phyloP scores from a whole-genome alignment of 352 stramenopile species.

The Blastocystis sp. region DNA sequence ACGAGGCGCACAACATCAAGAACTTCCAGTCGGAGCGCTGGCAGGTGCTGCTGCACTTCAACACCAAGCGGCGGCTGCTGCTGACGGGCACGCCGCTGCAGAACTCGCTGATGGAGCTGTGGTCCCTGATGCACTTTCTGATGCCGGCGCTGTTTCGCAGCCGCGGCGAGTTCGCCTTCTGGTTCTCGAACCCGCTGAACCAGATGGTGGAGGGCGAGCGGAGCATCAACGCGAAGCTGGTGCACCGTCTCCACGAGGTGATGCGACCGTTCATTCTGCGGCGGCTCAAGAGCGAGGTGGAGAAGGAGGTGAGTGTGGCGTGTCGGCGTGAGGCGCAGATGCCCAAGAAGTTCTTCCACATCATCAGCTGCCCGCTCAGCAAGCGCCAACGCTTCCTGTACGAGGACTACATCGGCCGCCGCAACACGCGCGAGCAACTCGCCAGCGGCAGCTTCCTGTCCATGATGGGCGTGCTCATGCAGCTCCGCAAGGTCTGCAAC shows the following conservation, averaged over 20 bases:
- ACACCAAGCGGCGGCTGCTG: slow-evolving; percentile 74
- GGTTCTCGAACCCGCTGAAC: slow-evolving; percentile 93
- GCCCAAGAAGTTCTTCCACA: slow-evolving; percentile 82
- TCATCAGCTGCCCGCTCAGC: not conserved
- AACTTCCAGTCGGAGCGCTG: slow-evolving; percentile 95
- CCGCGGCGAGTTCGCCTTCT: slow-evolving; percentile 90
- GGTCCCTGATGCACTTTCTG: slow-evolving; percentile 97
- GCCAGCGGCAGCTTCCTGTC: slow-evolving; percentile 13
- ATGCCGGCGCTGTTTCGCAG: slow-evolving; percentile 92
- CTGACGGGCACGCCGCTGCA: slow-evolving; percentile 78
- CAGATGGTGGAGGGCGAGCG: slow-evolving; percentile 87
- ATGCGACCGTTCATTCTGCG: slow-evolving; percentile 93
- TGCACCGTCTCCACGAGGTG: slow-evolving; percentile 88
- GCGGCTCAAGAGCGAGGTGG: slow-evolving; percentile 81
- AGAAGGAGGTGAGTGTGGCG: slow-evolving; percentile 83
- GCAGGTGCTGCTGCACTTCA: slow-evolving; percentile 85
- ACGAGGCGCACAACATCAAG: slow-evolving; percentile 96
- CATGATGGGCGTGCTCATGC: slow-evolving; percentile 19
- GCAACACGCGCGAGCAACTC: slow-evolving; percentile 36
- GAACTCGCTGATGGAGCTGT: slow-evolving; percentile 92
- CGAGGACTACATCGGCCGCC: slow-evolving; percentile 6
- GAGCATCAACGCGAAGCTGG: slow-evolving; percentile 90
- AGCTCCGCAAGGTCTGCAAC: slow-evolving; percentile 84
- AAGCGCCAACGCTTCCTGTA: slow-evolving; percentile 17
- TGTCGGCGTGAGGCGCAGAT: slow-evolving; percentile 81